A percentile compares a stretch with the other conserved stretches of the same genome.
phyloP scores from a whole-genome alignment of 257 asterid species.

The Solanum pennellii region DNA sequence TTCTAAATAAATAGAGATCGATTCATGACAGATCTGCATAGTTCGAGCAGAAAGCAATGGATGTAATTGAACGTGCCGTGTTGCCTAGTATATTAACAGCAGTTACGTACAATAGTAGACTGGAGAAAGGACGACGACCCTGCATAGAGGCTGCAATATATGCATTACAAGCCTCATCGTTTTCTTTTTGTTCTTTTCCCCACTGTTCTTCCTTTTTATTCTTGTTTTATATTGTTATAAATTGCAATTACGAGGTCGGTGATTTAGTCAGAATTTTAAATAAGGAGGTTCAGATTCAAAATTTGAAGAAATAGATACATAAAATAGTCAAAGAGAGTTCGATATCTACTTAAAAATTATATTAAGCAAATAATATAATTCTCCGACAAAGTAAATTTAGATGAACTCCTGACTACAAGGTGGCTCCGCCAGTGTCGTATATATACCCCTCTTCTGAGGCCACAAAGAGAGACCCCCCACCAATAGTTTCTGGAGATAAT shows the following conservation, averaged over 20 bases:
- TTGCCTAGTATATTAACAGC: not conserved
- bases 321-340: too few relatives aligned
- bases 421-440: too few relatives aligned
- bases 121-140: not conserved
- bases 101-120: not conserved
- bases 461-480: not conserved
- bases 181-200: not conserved
- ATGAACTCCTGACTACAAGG: too few relatives aligned
- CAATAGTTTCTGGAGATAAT: not conserved
- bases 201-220: not conserved
- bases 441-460: not conserved
- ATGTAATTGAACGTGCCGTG: not conserved
- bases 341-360: too few relatives aligned
- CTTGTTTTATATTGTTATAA: not conserved
- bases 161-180: not conserved
- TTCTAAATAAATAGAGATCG: not conserved
- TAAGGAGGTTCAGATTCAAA: fast-evolving
- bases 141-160: not conserved
- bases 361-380: too few relatives aligned
- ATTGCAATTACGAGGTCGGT: not conserved
- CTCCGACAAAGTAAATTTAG: too few relatives aligned
- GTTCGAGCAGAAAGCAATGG: not conserved
- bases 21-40: not conserved
- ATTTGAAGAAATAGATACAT: too few relatives aligned
- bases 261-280: too few relatives aligned